A percentile compares a stretch with the other conserved stretches of the same genome.
These are phyloP conservation scores for Trichoderma asperelloides DNA, from an alignment of 495 filamentous ascomycete species.

Conservation along the genomic window DNA sequence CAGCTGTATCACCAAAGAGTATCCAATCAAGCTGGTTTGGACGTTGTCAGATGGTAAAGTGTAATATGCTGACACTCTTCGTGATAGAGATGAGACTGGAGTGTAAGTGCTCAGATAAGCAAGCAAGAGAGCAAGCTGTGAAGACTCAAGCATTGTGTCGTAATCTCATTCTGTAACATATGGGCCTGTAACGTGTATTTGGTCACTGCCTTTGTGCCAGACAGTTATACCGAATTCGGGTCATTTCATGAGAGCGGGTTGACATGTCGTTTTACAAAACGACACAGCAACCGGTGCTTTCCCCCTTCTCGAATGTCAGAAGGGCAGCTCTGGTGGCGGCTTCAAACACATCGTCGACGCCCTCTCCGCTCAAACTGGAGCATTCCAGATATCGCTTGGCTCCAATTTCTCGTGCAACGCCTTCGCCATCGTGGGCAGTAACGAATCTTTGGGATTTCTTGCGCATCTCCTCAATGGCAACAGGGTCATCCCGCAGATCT, in stretches of 20 bases:
- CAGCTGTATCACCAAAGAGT: background rate
- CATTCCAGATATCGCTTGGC: conserved; percentile 96
- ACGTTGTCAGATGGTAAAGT: background rate
- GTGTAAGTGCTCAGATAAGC: background rate
- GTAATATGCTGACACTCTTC: background rate
- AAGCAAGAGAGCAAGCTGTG: background rate
- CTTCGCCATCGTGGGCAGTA: conserved; percentile 66
- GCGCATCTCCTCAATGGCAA: conserved; percentile 94
- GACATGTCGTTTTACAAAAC: conserved; percentile 58
- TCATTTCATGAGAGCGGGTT: background rate
- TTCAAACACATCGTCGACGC: conserved; percentile 98
- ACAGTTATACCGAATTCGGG: background rate
- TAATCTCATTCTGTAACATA: background rate
- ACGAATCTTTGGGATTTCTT: conserved; percentile 87
- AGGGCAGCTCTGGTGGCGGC: conserved; percentile 93
- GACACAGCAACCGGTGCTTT: conserved; percentile 75
- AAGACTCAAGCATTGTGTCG: background rate
- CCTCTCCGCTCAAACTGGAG: conserved; percentile 92
- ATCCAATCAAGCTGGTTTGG: background rate
- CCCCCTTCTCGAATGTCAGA: conserved; percentile 81
- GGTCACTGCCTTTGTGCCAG: background rate
- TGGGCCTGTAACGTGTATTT: background rate
- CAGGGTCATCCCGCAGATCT: conserved; percentile 88
- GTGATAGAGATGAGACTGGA: background rate
- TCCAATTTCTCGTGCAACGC: conserved; percentile 74